A percentile compares a stretch with the other conserved stretches of the same genome.
phyloP scores from a whole-genome alignment of 805 yeast species.

The Ogataea siamensis region DNA sequence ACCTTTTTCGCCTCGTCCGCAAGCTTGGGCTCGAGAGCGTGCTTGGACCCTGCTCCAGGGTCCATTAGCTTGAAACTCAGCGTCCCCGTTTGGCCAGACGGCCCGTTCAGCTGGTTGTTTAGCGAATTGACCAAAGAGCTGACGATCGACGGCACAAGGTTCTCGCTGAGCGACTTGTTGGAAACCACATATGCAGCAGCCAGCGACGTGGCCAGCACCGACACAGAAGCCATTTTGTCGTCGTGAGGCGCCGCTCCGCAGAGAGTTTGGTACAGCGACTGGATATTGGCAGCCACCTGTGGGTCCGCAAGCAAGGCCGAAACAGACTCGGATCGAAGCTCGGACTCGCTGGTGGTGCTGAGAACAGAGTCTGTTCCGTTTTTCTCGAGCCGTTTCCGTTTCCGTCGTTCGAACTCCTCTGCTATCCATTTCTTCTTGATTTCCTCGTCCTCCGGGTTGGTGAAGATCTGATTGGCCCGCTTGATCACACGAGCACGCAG shows the following conservation, averaged over 20 bases:
- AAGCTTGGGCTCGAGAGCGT: slow-evolving; percentile 15
- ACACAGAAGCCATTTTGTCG: slow-evolving; percentile 10
- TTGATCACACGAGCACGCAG: slow-evolving; percentile 72
- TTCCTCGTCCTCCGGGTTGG: slow-evolving; percentile 52
- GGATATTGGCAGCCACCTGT: slow-evolving; percentile 4
- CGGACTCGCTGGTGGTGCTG: background rate
- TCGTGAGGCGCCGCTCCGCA: slow-evolving; percentile 24
- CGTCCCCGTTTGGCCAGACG: slow-evolving; percentile 16
- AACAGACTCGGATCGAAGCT: slow-evolving; percentile 8
- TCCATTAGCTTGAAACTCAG: slow-evolving; percentile 11
- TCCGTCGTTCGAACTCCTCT: slow-evolving; percentile 65
- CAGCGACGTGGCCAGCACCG: slow-evolving; percentile 39
- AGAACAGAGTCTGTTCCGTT: slow-evolving; percentile 14
- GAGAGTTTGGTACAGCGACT: slow-evolving; percentile 30
- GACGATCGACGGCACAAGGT: slow-evolving; percentile 20
- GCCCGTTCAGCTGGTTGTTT: slow-evolving; percentile 13
- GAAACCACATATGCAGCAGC: slow-evolving; percentile 37
- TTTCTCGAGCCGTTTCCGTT: slow-evolving; percentile 54
- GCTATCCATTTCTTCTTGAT: slow-evolving; percentile 68
- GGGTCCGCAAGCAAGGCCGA: slow-evolving; percentile 19
- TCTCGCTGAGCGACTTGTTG: slow-evolving; percentile 20
- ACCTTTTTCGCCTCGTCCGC: slow-evolving; percentile 6
- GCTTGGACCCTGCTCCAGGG: slow-evolving; percentile 9
- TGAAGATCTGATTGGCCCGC: slow-evolving; percentile 67
- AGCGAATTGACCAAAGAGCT: slow-evolving; percentile 21